Evolutionary conservation across 192 early-diverging fungal species (phyloP).

Genomic region (Coemansia sp.): DNA sequence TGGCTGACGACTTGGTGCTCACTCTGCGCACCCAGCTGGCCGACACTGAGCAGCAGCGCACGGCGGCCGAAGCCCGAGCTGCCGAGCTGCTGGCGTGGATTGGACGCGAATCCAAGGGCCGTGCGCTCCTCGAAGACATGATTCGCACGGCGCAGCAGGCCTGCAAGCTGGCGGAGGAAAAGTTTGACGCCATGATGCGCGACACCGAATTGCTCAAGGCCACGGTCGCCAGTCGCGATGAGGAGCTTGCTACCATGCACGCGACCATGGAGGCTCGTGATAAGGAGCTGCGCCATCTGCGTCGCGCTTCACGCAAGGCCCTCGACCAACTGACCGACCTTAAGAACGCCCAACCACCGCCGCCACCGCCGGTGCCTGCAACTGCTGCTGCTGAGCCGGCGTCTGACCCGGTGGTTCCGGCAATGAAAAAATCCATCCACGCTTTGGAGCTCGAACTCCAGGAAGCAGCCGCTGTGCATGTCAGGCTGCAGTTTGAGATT

Average conservation of each 20-base stretch:
- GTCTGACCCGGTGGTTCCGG: constrained; percentile 1
- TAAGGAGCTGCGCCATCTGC: constrained; percentile 48
- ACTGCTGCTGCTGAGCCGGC: not conserved
- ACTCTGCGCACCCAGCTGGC: constrained; percentile 32
- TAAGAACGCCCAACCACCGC: constrained; percentile 9
- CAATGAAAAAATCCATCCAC: not conserved
- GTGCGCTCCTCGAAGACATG: constrained; percentile 53
- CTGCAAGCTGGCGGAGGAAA: constrained; percentile 48
- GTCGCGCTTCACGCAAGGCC: constrained; percentile 51
- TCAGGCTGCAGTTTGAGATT: constrained; percentile 50
- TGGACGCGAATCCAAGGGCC: constrained; percentile 55
- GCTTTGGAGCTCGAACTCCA: constrained; percentile 36
- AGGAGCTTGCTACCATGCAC: constrained; percentile 23
- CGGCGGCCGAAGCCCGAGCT: constrained; percentile 39
- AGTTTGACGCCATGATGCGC: constrained; percentile 27
- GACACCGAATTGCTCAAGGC: constrained; percentile 20
- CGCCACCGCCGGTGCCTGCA: not conserved
- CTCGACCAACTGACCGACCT: constrained; percentile 50
- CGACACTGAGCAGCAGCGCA: constrained; percentile 17
- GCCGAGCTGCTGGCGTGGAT: constrained; percentile 53
- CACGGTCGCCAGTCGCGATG: constrained; percentile 21
- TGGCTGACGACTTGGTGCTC: constrained; percentile 32
- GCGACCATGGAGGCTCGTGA: constrained; percentile 41
- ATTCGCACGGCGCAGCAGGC: constrained; percentile 53
- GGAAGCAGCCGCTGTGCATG: constrained; percentile 49